Evolutionary conservation across 352 stramenopile genomes (phyloP).

Genomic region (Phytophthora brassicae): DNA sequence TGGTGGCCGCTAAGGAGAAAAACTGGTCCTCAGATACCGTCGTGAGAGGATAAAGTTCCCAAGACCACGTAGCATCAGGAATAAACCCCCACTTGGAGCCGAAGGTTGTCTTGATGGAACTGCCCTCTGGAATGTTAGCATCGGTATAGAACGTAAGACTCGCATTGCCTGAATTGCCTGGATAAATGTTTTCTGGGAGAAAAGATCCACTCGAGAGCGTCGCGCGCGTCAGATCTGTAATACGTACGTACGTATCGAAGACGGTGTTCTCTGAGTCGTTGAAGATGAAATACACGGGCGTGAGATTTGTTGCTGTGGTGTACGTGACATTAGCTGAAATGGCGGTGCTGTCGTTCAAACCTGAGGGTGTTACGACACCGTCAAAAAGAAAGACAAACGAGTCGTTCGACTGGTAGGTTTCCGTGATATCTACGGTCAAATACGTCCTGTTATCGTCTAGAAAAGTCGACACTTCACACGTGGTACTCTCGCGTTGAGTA

Average conservation of each 20-base stretch:
- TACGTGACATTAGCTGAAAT: constrained; percentile 44
- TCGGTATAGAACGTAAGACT: constrained; percentile 78
- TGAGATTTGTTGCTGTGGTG: constrained; percentile 50
- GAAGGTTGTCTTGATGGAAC: constrained; percentile 63
- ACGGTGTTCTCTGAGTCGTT: constrained; percentile 67
- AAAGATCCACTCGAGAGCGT: constrained; percentile 73
- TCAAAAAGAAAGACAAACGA: constrained; percentile 72
- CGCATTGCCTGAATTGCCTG: constrained; percentile 76
- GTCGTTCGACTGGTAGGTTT: constrained; percentile 51
- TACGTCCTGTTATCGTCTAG: constrained; percentile 51
- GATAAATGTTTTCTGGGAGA: constrained; percentile 83
- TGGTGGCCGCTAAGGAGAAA: constrained; percentile 11
- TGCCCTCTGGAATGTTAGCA: constrained; percentile 50
- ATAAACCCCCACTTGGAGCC: constrained; percentile 64
- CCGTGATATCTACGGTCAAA: constrained; percentile 65
- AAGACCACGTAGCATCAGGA: constrained; percentile 51
- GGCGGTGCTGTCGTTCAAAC: constrained; percentile 41
- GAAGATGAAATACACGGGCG: constrained; percentile 78
- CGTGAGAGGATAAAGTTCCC: constrained; percentile 36
- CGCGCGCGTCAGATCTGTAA: constrained; percentile 45
- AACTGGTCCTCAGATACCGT: constrained; percentile 14
- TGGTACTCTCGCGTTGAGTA: constrained; percentile 28
- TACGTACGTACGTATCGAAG: constrained; percentile 70
- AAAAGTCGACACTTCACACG: constrained; percentile 51
- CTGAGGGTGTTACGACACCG: constrained; percentile 59